Percentiles rank a stretch among this genome's conserved stretches.
phyloP scores from a whole-genome alignment of 1,284 basidiomycete species.

The Moesziomyces parantarcticus region DNA sequence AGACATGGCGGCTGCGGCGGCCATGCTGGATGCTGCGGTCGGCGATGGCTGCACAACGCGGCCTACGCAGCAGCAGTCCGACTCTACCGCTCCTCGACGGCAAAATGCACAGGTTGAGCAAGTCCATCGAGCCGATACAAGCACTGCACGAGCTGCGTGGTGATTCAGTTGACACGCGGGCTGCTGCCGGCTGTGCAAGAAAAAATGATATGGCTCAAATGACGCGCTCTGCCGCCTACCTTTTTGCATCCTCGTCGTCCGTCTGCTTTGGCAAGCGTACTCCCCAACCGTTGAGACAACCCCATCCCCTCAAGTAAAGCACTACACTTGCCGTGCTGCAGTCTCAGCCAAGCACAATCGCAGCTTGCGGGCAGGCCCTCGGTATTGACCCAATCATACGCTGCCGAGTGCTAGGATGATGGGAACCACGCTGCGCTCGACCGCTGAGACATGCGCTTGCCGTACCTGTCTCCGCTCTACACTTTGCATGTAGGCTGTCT shows the following conservation, averaged over 20 bases:
- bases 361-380: background rate
- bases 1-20: no score
- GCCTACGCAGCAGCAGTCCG: background rate
- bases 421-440: background rate
- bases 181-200: background rate
- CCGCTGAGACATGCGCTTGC: slow-evolving; percentile 1
- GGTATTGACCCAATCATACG: background rate
- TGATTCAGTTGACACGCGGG: background rate
- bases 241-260: slow-evolving; percentile 3
- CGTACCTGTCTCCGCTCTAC: background rate
- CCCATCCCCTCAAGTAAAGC: no score
- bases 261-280: background rate
- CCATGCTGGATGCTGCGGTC: no score
- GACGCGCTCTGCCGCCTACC: slow-evolving; percentile 9
- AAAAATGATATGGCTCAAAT: slow-evolving; percentile 42
- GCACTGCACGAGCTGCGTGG: background rate
- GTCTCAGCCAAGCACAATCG: no score
- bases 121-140: background rate
- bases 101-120: background rate
- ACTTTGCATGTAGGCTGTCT: background rate
- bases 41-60: background rate
- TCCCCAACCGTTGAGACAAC: no score
- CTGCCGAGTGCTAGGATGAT: background rate
- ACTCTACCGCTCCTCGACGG: no score
- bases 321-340: no score